These are phyloP conservation scores for Pleochaeta shiraiana DNA, from an alignment of 2,329 filamentous ascomycete species.

Conservation along the genomic window DNA sequence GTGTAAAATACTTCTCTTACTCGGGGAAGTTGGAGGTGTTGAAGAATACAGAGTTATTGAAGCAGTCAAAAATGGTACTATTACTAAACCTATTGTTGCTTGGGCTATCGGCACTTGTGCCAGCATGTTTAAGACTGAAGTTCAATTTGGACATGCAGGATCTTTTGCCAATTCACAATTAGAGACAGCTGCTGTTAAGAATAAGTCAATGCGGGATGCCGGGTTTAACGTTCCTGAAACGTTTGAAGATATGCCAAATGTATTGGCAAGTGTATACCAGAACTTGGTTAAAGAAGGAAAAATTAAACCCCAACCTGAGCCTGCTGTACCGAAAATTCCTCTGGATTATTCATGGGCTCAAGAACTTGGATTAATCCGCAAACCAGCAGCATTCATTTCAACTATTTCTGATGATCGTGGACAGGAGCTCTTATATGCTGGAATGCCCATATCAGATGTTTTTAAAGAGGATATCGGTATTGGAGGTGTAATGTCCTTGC, in stretches of 20 bases:
- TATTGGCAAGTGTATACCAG: slow-evolving; percentile 67
- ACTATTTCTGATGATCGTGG: slow-evolving; percentile 99
- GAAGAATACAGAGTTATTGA: slow-evolving; percentile 99
- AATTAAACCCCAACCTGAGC: slow-evolving; percentile 73
- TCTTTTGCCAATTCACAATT: slow-evolving; percentile 98
- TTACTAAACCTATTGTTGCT: slow-evolving; percentile 96
- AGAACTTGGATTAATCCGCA: slow-evolving; percentile 97
- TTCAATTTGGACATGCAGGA: slow-evolving; percentile 97
- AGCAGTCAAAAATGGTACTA: slow-evolving; percentile 78
- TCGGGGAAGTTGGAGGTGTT: slow-evolving; percentile 97
- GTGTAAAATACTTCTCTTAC: slow-evolving; percentile 90
- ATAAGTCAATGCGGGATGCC: slow-evolving; percentile 87
- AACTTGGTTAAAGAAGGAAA: slow-evolving; percentile 66
- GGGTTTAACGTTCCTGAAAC: slow-evolving; percentile 89
- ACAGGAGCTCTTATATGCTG: slow-evolving; percentile 94
- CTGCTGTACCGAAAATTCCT: slow-evolving; percentile 92
- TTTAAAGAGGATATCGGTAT: slow-evolving; percentile 99
- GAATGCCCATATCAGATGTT: slow-evolving; percentile 99
- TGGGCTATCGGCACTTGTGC: slow-evolving; percentile 99
- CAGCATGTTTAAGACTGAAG: slow-evolving; percentile 99
- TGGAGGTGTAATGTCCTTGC: slow-evolving; percentile 97
- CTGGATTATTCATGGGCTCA: slow-evolving; percentile 99
- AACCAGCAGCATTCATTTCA: slow-evolving; percentile 98
- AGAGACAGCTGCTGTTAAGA: slow-evolving; percentile 92
- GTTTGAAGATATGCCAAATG: slow-evolving; percentile 77